phyloP scores from a whole-genome alignment of 2,329 filamentous ascomycete genomes.

The Myriangium duriaei region DNA sequence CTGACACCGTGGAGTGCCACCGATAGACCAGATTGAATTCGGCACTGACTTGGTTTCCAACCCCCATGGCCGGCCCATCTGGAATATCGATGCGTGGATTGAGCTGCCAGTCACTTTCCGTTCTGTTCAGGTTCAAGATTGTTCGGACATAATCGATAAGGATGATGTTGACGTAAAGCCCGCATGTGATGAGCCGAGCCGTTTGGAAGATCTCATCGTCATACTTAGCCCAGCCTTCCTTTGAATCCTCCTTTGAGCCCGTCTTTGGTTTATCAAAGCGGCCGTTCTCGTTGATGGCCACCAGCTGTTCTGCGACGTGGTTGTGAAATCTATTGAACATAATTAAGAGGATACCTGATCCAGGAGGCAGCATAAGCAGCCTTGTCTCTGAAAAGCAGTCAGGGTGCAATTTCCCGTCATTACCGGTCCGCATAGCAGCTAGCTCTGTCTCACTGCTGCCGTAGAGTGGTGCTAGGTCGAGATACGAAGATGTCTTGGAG shows the following conservation, averaged over 20 bases:
- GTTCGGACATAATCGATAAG: conserved; percentile 42
- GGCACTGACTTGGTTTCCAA: conserved; percentile 39
- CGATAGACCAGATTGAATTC: conserved; percentile 44
- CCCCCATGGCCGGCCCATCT: conserved; percentile 27
- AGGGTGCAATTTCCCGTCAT: conserved; percentile 56
- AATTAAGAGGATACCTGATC: conserved; percentile 54
- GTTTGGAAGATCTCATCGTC: conserved; percentile 41
- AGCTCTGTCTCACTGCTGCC: conserved; percentile 57
- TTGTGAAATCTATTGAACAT: conserved; percentile 74
- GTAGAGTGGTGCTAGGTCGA: conserved; percentile 62
- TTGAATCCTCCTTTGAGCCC: conserved; percentile 21
- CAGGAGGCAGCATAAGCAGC: conserved; percentile 53
- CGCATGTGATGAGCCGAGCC: conserved; percentile 39
- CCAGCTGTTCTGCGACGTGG: conserved; percentile 65
- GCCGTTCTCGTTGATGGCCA: conserved; percentile 72
- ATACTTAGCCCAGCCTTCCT: conserved; percentile 22
- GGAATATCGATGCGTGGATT: conserved; percentile 30
- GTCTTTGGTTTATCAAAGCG: conserved; percentile 61
- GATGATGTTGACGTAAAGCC: conserved; percentile 42
- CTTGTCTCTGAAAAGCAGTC: conserved; percentile 58
- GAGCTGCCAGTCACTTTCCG: conserved; percentile 31
- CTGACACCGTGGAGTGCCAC: conserved; percentile 35
- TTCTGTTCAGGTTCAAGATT: conserved; percentile 36
- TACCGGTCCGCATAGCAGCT: conserved; percentile 50
- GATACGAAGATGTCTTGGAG: conserved; percentile 59